Percentiles rank a stretch among this genome's conserved stretches.
Conservation (phyloP, 768 basidiomycete genomes). For the Amanita exitialis region DNA sequence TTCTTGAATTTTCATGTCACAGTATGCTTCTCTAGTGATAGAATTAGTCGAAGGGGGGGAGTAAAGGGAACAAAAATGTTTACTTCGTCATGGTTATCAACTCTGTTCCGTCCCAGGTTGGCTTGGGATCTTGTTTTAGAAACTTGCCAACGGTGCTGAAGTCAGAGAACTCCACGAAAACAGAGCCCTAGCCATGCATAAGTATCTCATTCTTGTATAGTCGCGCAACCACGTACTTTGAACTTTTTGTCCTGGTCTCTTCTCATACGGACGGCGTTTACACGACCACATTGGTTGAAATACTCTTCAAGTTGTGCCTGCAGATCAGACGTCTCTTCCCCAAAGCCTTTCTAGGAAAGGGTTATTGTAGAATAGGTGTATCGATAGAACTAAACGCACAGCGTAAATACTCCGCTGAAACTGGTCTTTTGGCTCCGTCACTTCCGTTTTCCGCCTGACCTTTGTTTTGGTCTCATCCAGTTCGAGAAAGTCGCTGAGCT, state of each 20-base stretch:
- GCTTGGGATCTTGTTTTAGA: constrained; percentile 73
- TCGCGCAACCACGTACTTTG: constrained; percentile 45
- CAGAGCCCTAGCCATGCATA: constrained; percentile 54
- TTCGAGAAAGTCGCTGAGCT: constrained; percentile 45
- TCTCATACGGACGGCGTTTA: constrained; percentile 83
- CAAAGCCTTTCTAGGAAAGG: constrained; percentile 76
- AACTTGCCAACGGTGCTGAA: constrained; percentile 62
- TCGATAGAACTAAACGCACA: constrained; percentile 32
- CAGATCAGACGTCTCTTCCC: constrained; percentile 48
- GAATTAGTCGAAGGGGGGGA: not conserved
- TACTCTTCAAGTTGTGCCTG: constrained; percentile 73
- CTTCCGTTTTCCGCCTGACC: constrained; percentile 64
- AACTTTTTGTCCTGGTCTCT: constrained; percentile 76
- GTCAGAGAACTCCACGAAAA: constrained; percentile 86
- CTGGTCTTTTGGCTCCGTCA: constrained; percentile 67
- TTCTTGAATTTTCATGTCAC: constrained; percentile 94
- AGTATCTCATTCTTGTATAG: not conserved
- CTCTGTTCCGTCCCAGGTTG: constrained; percentile 66
- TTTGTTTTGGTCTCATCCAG: constrained; percentile 65
- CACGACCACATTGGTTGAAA: constrained; percentile 67
- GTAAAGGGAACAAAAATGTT: constrained; percentile 13
- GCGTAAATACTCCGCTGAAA: constrained; percentile 85
- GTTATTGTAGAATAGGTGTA: not conserved
- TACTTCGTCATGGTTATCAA: constrained; percentile 86
- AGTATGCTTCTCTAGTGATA: constrained; percentile 61